Evolutionary conservation across 2,329 filamentous ascomycete genomes (phyloP).

Genomic region (Exophiala mesophila): DNA sequence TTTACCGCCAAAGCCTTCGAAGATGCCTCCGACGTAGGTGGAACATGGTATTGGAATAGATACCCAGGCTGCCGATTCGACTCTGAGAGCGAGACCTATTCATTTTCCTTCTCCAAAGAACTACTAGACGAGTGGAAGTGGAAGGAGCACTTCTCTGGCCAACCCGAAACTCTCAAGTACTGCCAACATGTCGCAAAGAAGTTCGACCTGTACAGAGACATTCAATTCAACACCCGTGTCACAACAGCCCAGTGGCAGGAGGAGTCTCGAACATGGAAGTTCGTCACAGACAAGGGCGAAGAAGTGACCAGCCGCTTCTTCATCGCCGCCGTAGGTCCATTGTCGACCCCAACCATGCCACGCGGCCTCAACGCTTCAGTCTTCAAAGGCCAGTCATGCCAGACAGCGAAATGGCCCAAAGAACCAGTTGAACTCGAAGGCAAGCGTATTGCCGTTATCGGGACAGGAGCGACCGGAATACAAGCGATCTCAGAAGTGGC

Average conservation of each 20-base stretch:
- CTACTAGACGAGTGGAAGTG: conserved; percentile 25
- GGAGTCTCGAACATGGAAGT: conserved; percentile 35
- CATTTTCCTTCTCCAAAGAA: conserved; percentile 27
- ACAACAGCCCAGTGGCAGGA: conserved; percentile 37
- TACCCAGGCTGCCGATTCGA: conserved; percentile 34
- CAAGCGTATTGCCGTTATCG: conserved; percentile 59
- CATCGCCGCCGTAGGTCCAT: conserved; percentile 45
- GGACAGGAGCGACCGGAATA: conserved; percentile 60
- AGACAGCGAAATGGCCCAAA: conserved; percentile 59
- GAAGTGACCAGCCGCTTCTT: conserved; percentile 39
- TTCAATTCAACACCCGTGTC: conserved; percentile 41
- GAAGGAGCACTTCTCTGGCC: conserved; percentile 19
- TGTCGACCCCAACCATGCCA: conserved; percentile 56
- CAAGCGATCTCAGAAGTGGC: conserved; percentile 59
- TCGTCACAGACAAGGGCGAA: conserved; percentile 39
- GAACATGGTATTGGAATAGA: conserved; percentile 17
- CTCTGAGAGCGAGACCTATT: conserved; percentile 29
- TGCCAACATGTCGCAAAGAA: conserved; percentile 43
- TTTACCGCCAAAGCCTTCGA: conserved; percentile 32
- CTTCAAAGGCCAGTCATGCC: conserved; percentile 56
- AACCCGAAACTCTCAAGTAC: conserved; percentile 35
- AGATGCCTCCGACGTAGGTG: conserved; percentile 4
- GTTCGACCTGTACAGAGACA: conserved; percentile 40
- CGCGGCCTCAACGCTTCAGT: conserved; percentile 53
- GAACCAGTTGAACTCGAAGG: conserved; percentile 49